Evolutionary conservation across 495 filamentous ascomycete species (phyloP).

Genomic region (Neurospora sp.): DNA sequence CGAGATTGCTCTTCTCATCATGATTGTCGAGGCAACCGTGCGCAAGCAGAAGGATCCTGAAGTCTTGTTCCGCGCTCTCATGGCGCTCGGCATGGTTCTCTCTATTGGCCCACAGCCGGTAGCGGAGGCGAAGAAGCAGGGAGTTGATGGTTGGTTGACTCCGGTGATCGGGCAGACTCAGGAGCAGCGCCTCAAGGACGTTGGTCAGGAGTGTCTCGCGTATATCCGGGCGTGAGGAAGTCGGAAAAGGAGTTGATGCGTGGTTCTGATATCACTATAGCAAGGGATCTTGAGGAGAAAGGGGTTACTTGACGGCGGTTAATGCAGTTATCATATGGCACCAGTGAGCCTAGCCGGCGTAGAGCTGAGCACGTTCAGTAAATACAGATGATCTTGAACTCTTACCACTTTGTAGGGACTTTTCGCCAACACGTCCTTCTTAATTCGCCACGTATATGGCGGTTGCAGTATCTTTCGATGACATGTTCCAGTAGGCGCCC

Average conservation of each 20-base stretch:
- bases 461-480: neutral
- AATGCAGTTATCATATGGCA: neutral
- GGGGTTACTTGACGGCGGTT: neutral
- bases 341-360: neutral
- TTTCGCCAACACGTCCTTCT: neutral
- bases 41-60: constrained; percentile 63
- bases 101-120: constrained; percentile 39
- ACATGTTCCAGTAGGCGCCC: neutral
- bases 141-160: constrained; percentile 28
- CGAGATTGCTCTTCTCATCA: constrained; percentile 14
- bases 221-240: constrained; percentile 5
- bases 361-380: neutral
- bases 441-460: neutral
- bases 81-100: constrained; percentile 71
- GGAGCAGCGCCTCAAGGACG: constrained; percentile 48
- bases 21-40: constrained; percentile 51
- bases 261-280: neutral
- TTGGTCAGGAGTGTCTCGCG: constrained; percentile 50
- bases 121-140: constrained; percentile 34
- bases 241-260: neutral
- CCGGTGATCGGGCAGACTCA: constrained; percentile 33
- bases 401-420: neutral
- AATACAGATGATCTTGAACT: neutral
- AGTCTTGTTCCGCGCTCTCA: constrained; percentile 70
- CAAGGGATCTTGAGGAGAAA: neutral